Evolutionary conservation across 495 filamentous ascomycete species (phyloP), one percentile per base, ranked within the genome.

Genomic region (Xylaria intraflava): DNA sequence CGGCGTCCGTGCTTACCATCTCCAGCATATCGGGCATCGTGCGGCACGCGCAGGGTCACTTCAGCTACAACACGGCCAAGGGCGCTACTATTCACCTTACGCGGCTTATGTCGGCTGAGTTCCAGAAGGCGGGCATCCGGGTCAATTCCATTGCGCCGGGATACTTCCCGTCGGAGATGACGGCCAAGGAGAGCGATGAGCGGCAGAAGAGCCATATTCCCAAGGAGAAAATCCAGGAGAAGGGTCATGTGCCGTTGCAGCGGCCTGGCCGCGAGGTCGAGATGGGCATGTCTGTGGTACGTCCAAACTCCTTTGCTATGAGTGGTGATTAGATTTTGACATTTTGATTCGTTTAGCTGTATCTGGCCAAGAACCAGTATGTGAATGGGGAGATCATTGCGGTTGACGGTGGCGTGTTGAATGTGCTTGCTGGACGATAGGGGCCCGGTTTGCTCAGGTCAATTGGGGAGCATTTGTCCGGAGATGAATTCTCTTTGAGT

Each of bases 101-200:
- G 29, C 88, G 86, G 73, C 69, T 78, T 55, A 67, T 85, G 41
- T 70, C 78, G 12, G 80, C 75, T 0, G 63, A 55, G 23, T 68
- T 86, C 38, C 72, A 71, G 10, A 68, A 72, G 35, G 82, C 79
- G 45, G 66, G 72, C 26, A 85, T 89, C 29, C 69, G 73, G 17
- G 72, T 75, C 36, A 88, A 87, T 70, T 79, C 80, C 0, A 70
- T 88, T 41, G 79, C 83, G 14, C 83, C 85, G 20, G 85, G 85
- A 6, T 67, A 84, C 55, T 85, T 84, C 53, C 80, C 80, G 7
- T 73, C 66, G 29, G 81, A 85, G 68, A 79, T 87, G 83, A 87
- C 83, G 47, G 71, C 79, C 38, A 74, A 74, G 41, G 69, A 72
- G 53, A 77, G 72, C 49, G 79, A 80, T 22, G 72, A 79, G 16